These are phyloP conservation scores for Stephania japonica DNA, from an alignment of 164 flowering plant species.

Conservation along the genomic window DNA sequence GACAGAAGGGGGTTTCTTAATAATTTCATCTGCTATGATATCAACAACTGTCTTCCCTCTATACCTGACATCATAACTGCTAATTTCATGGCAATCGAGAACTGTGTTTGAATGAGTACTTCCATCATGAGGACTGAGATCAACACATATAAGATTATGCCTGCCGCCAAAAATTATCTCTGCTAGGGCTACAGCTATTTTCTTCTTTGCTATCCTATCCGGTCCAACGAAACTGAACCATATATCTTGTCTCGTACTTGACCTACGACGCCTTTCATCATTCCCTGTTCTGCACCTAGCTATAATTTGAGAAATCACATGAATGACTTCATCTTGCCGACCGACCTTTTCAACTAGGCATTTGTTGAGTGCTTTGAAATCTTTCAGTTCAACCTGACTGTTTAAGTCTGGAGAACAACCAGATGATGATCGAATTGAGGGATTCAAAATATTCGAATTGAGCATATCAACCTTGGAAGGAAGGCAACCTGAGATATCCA, in stretches of 20 bases:
- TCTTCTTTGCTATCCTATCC: slow-evolving; percentile 58
- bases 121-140: slow-evolving; percentile 42
- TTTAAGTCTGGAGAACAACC: slow-evolving; percentile 22
- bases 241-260: slow-evolving; percentile 43
- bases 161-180: slow-evolving; percentile 55
- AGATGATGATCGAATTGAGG: slow-evolving; percentile 25
- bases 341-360: slow-evolving; percentile 45
- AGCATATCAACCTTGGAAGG: slow-evolving; percentile 20
- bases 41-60: slow-evolving; percentile 79
- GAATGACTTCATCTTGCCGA: slow-evolving; percentile 60
- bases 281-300: slow-evolving; percentile 34
- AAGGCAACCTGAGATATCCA: slow-evolving; percentile 21
- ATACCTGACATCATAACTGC: slow-evolving; percentile 30
- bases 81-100: slow-evolving; percentile 24
- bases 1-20: slow-evolving; percentile 56
- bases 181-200: slow-evolving; percentile 62
- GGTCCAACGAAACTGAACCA: slow-evolving; percentile 82
- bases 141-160: slow-evolving; percentile 42
- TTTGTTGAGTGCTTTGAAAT: slow-evolving; percentile 49
- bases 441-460: slow-evolving; percentile 14
- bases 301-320: slow-evolving; percentile 40
- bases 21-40: slow-evolving; percentile 51
- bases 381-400: slow-evolving; percentile 28
- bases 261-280: slow-evolving; percentile 30
- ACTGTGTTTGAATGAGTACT: slow-evolving; percentile 11